Evolutionary conservation across 192 early-diverging fungal species (phyloP).

Genomic region (Dissophora ornata): DNA sequence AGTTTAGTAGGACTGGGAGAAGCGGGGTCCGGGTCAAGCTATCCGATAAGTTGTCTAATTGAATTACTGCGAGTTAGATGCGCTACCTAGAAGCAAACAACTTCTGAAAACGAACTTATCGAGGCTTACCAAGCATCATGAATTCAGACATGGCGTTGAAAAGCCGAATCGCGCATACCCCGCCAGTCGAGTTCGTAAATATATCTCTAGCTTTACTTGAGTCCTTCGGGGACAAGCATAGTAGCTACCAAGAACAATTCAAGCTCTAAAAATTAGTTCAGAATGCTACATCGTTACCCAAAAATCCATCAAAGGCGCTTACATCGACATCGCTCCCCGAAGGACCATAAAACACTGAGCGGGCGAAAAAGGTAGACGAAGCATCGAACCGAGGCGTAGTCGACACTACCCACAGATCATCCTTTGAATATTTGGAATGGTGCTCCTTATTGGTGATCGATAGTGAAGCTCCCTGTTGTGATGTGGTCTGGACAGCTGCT

Average conservation of each 20-base stretch:
- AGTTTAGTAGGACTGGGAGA: conserved; percentile 51
- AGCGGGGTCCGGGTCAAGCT: conserved; percentile 52
- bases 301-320: not conserved
- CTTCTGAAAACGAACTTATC: too few species aligned
- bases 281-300: too few species aligned
- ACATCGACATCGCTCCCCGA: conserved; percentile 57
- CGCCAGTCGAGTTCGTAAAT: not conserved
- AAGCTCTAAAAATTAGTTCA: too few species aligned
- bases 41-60: conserved; percentile 55
- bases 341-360: conserved; percentile 61
- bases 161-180: conserved; percentile 54
- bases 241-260: too few species aligned
- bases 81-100: too few species aligned
- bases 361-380: conserved; percentile 55
- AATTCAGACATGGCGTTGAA: conserved; percentile 62
- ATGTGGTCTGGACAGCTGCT: not conserved
- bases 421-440: conserved; percentile 55
- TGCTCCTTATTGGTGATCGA: conserved; percentile 54
- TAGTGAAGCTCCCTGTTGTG: conserved; percentile 35
- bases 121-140: conserved; percentile 63
- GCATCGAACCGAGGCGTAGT: conserved; percentile 55
- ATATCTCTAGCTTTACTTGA: conserved; percentile 41
- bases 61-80: too few species aligned
- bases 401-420: conserved; percentile 65
- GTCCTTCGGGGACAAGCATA: conserved; percentile 56